Conservation (phyloP, 2,329 filamentous ascomycete genomes). For the Tolypocladium ophioglossoides region DNA sequence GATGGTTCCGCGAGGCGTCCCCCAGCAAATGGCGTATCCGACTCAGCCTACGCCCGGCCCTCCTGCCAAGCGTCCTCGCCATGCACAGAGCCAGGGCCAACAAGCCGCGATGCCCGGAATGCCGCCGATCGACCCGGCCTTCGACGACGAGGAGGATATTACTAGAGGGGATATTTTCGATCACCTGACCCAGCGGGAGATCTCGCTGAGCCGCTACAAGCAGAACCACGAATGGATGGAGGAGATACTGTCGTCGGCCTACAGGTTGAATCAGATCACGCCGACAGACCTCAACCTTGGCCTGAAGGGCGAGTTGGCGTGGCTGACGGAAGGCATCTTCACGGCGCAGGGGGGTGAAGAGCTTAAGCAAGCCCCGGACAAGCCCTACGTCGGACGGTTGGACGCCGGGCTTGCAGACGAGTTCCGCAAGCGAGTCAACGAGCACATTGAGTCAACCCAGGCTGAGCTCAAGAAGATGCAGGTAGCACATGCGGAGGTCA, state of each 20-base stretch:
- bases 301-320: slow-evolving; percentile 69
- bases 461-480: slow-evolving; percentile 81
- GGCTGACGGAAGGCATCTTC: slow-evolving; percentile 77
- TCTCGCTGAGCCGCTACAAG: slow-evolving; percentile 76
- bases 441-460: slow-evolving; percentile 62
- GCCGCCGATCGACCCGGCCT: slow-evolving; percentile 29
- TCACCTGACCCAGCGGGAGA: slow-evolving; percentile 76
- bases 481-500: slow-evolving; percentile 61
- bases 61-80: slow-evolving; percentile 44
- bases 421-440: slow-evolving; percentile 68
- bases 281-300: slow-evolving; percentile 83
- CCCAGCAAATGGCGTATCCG: slow-evolving; percentile 54
- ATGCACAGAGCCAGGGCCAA: slow-evolving; percentile 30
- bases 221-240: slow-evolving; percentile 99
- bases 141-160: slow-evolving; percentile 86
- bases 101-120: slow-evolving; percentile 27
- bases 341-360: slow-evolving; percentile 48
- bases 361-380: slow-evolving; percentile 34
- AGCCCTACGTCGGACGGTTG: slow-evolving; percentile 52
- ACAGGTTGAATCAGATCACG: slow-evolving; percentile 72
- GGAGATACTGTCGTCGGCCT: slow-evolving; percentile 85
- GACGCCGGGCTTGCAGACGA: slow-evolving; percentile 70
- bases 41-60: slow-evolving; percentile 38
- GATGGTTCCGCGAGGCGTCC: slow-evolving; percentile 35
- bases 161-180: slow-evolving; percentile 84